Percentiles rank a stretch among this genome's conserved stretches.
Evolutionary conservation across 2,329 filamentous ascomycete species (phyloP).

Genomic region (Trichophyton benhamiae): DNA sequence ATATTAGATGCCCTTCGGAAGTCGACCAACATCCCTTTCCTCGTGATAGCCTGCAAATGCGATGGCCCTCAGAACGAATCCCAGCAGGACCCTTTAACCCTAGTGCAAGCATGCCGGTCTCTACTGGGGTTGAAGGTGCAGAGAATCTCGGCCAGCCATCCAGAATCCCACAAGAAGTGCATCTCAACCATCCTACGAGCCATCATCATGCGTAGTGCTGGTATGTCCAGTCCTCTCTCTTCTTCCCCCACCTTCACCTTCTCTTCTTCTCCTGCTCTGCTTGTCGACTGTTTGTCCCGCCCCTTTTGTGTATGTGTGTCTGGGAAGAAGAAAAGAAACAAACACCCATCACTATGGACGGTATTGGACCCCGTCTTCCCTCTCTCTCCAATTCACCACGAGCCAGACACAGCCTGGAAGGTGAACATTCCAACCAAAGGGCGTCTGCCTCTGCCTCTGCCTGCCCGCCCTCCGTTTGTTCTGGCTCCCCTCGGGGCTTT

Average conservation of each 20-base stretch:
- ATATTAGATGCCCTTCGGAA: constrained; percentile 59
- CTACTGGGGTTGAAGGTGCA: constrained; percentile 60
- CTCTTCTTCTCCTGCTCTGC: neutral
- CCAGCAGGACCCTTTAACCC: constrained; percentile 55
- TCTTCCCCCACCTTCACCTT: neutral
- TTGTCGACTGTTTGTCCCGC: neutral
- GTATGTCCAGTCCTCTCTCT: constrained; percentile 38
- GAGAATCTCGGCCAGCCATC: constrained; percentile 56
- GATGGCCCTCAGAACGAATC: constrained; percentile 60
- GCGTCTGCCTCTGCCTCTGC: neutral
- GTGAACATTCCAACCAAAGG: neutral
- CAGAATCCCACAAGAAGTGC: constrained; percentile 62
- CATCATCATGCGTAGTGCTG: constrained; percentile 54
- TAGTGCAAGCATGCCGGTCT: constrained; percentile 51
- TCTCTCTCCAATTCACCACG: neutral
- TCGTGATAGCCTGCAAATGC: constrained; percentile 82
- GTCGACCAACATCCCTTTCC: constrained; percentile 54
- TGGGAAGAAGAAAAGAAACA: neutral
- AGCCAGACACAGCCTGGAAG: neutral
- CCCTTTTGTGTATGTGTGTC: too few species aligned
- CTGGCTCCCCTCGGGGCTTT: neutral
- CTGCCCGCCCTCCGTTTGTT: neutral
- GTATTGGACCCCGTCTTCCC: too few species aligned
- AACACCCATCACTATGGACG: neutral
- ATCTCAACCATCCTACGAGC: constrained; percentile 63